Base-by-base conservation (phyloP, 257 asterid species). In the Ligustrum vulgare region DNA sequence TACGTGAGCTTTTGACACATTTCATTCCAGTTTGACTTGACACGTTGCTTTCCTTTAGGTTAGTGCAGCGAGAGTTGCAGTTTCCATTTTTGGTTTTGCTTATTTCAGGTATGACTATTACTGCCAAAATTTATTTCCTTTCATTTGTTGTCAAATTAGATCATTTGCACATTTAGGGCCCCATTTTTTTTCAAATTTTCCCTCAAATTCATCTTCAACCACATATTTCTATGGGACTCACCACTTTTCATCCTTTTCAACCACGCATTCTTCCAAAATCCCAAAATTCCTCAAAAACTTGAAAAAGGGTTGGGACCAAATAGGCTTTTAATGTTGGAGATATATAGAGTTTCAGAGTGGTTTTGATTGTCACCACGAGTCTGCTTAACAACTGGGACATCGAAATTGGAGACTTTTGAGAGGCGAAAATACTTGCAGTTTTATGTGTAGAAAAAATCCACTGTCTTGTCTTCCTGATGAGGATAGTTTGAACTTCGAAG, bases 51-150 rank as follows among this genome's bases (percentile, higher is more conserved):
- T 77, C 49, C 33, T 84, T 75, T 80, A 93, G 99, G 97, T 81
- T 95, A 89, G 90, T 86, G 81, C 92, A 95, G 36, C 81, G 86
- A 75, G 86, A 88, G 80, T 81, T 93, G 82, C 88, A 84, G 71
- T 95, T 93, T 80, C 99, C 99, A 75, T 95, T 95, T 75, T 73
- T 91, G 87, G 93, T 96, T 49, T 87, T 93, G 78, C 99, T 95
- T 54, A 88, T 95, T 84, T 95, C 99, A 89, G 99, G 99, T 95
- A 89, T 78, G 84, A 54, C 51, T 32, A 36, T 31, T 75, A 60
- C 76, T 69, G 62, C 75, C 78, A 36, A 20, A 28, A 49, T 1
- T n/a, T 34, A 47, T 47, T 35, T 67, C 72, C 2, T 70, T 75
- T 77, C 9, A 54, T 58, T 28, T 56, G 43, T 51, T 45, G 49